Conservation (phyloP, 805 yeast genomes). For the Lachancea kluyveri region DNA sequence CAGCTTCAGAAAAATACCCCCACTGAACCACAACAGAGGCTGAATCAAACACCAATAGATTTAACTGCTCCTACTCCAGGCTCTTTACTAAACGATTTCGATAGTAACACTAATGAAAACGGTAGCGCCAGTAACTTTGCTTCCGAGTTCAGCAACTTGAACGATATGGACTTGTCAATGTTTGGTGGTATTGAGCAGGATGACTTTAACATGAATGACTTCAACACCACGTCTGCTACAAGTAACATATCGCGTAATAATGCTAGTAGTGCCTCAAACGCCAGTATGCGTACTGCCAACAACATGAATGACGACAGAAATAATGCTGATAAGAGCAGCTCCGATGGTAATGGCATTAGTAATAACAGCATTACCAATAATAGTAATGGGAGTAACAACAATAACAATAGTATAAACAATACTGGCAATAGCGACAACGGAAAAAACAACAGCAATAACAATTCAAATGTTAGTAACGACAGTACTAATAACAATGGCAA, state of each 20-base stretch:
- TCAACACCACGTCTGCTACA: slow-evolving; percentile 7
- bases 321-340: slow-evolving; percentile 5
- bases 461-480: slow-evolving; percentile 2
- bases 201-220: slow-evolving; percentile 22
- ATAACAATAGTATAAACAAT: slow-evolving; percentile 1
- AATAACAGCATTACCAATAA: slow-evolving; percentile 5
- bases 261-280: slow-evolving; percentile 17
- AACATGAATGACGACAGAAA: slow-evolving; percentile 6
- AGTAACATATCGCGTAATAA: slow-evolving; percentile 8
- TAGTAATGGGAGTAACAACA: slow-evolving; percentile 2
- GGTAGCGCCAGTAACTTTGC: slow-evolving; percentile 1
- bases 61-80: slow-evolving; percentile 7
- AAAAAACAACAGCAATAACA: slow-evolving; percentile 5
- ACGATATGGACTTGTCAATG: slow-evolving; percentile 27
- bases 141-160: slow-evolving; percentile 18
- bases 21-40: slow-evolving; percentile 2
- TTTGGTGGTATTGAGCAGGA: slow-evolving; percentile 28
- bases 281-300: slow-evolving; percentile 4
- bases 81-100: slow-evolving; percentile 3
- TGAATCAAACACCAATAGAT: background rate
- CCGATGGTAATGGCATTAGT: slow-evolving; percentile 3
- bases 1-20: slow-evolving; percentile 3
- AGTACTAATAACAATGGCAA: slow-evolving; percentile 25
- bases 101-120: background rate
- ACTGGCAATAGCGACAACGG: slow-evolving; percentile 5